A percentile compares a stretch with the other conserved stretches of the same genome.
These are phyloP conservation scores for Mucor lusitanicus DNA, from an alignment of 371 early-diverging fungal species.

Conservation along the genomic window DNA sequence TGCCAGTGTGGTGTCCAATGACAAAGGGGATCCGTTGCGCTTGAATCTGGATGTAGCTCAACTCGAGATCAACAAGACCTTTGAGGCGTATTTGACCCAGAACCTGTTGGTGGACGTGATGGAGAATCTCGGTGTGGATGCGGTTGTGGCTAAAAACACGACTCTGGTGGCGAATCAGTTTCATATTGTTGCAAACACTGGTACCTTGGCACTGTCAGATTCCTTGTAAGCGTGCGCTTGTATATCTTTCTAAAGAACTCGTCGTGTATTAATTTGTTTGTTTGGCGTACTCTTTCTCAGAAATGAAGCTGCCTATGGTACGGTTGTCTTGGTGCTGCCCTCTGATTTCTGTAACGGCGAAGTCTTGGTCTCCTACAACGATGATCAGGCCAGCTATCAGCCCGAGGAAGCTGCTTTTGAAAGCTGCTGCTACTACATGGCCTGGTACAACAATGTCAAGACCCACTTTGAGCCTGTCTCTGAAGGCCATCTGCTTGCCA, in stretches of 20 bases:
- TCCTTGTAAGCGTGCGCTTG: conserved; percentile 1
- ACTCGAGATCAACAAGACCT: not conserved
- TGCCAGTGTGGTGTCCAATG: not conserved
- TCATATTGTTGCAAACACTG: not conserved
- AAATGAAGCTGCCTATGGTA: conserved; percentile 1
- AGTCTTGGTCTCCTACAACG: not conserved
- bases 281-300: not conserved
- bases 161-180: not conserved
- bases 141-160: not conserved
- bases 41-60: not conserved
- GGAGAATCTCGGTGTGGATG: not conserved
- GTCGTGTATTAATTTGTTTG: not conserved
- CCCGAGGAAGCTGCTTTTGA: not conserved
- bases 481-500: not conserved
- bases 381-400: not conserved
- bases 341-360: conserved; percentile 2
- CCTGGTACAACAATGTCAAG: conserved; percentile 9
- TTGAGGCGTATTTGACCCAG: conserved; percentile 4
- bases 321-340: not conserved
- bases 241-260: not conserved
- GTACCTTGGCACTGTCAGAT: not conserved
- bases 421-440: conserved; percentile 4
- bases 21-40: not conserved
- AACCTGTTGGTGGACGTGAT: not conserved
- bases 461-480: not conserved